Evolutionary conservation across 2,329 filamentous ascomycete species (phyloP), one percentile per base, ranked within the genome.

Genomic region (Cercospora sojina): DNA sequence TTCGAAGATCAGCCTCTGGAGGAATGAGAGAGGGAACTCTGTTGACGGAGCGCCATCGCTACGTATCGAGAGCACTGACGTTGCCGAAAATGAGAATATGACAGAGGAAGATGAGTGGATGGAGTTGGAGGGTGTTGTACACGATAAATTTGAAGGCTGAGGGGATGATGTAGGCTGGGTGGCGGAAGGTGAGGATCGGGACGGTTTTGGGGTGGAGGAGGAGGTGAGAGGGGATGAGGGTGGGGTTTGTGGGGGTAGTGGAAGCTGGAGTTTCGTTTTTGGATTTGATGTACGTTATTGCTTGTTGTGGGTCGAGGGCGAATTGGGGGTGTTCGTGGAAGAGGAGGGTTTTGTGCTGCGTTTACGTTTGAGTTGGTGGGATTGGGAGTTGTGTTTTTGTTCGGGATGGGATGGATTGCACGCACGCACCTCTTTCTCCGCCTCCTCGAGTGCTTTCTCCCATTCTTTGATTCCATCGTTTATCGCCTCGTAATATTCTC

Each of bases 301-400:
- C 53, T 57, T 29, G 53, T 10, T 57, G 23, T 10, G 29, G 23
- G n/a, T 57, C 29, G 53, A 57, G 53, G 53, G 62, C 53, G 49
- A 64, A 64, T 53, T 64, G 62, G 8, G 55, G 38, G 25, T 64
- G 62, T 43, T 64, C 62, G 62, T 64, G 62, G 18, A 64, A 23
- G 53, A 59, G 43, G 12, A 59, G 25, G n/a, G 47, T 47, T 35
- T 64, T 64, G 13, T 59, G 43, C 62, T 64, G 47, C 20, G n/a
- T 2, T 47, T 53, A 16, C 32, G 18, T 38, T 31, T 64, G 55
- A 35, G 62, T 29, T 41, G n/a, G 35, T 41, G 35, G 35, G 35
- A 7, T 41, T 41, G 35, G 35, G 35, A 41, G 5, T 41, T 41
- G 35, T 8, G 7, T n/a, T n/a, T 27, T n/a, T 41, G 35, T 8